Evolutionary conservation across 2,329 filamentous ascomycete species (phyloP), one percentile per base, ranked within the genome.

Genomic region (Pseudocercospora cruenta): DNA sequence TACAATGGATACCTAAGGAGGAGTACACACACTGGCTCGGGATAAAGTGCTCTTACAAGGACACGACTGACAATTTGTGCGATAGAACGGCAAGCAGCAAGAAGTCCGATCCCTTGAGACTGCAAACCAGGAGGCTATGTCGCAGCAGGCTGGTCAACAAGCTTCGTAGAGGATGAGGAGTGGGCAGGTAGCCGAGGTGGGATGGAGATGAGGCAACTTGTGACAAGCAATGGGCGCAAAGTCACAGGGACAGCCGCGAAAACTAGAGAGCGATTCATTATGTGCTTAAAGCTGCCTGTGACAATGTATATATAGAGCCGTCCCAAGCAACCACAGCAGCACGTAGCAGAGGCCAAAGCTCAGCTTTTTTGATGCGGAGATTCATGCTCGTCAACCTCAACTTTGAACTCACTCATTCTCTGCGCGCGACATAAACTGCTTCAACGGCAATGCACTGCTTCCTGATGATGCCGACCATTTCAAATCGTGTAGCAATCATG

Each of bases 51-150:
- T 16, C 5, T 8, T 43, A 54, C 22, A 28, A 55, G 66, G 28
- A 43, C 49, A 66, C 3, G 60, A 60, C 63, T 69, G 71, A 70
- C 80, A 33, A 28, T 16, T 14, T 10, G 8, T 39, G 21, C n/a
- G 55, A 81, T 82, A 98, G 95, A 93, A 93, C 84, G 95, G 95
- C 86, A 97, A 97, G 89, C 92, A 96, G 85, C 91, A 93, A 80
- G 94, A 98, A 57, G 74, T 85, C 78, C 91, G 92, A 87, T 88
- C 85, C 79, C 83, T 97, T 73, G 87, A 81, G 67, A 77, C 81
- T 64, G 86, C 84, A 67, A 86, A 87, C 77, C 78, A 81, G 67
- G 79, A 80, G 62, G 82, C 82, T 62, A 79, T 83, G 72, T 79
- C 80, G 28, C 76, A 82, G 74, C 75, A 78, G 67, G 67, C 69